A percentile compares a stretch with the other conserved stretches of the same genome.
Evolutionary conservation across 2,329 filamentous ascomycete species (phyloP).

Genomic region (Chaetomiaceae sp.): DNA sequence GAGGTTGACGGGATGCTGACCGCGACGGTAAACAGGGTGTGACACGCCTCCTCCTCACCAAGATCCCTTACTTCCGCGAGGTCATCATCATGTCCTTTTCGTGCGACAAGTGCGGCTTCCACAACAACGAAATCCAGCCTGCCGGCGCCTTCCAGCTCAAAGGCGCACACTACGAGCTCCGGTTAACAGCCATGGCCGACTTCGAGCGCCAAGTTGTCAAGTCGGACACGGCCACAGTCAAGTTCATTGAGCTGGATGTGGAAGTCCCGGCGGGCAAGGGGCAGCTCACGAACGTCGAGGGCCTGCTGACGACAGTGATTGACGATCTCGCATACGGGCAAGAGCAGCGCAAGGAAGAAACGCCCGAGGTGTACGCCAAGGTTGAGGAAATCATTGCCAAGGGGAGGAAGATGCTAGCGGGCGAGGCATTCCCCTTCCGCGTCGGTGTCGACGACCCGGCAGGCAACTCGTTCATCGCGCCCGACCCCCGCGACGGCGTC

Average conservation of each 20-base stretch:
- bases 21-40: slow-evolving; percentile 53
- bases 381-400: slow-evolving; percentile 69
- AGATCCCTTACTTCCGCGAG: slow-evolving; percentile 95
- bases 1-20: slow-evolving; percentile 13
- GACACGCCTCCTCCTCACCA: slow-evolving; percentile 81
- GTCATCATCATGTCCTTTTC: slow-evolving; percentile 95
- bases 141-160: slow-evolving; percentile 88
- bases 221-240: slow-evolving; percentile 78
- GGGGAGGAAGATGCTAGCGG: slow-evolving; percentile 69
- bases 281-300: slow-evolving; percentile 90
- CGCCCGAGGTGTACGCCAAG: slow-evolving; percentile 72
- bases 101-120: slow-evolving; percentile 82
- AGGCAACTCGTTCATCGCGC: slow-evolving; percentile 95
- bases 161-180: slow-evolving; percentile 77
- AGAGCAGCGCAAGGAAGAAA: slow-evolving; percentile 68
- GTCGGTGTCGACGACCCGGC: slow-evolving; percentile 83
- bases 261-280: slow-evolving; percentile 89
- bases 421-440: slow-evolving; percentile 78
- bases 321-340: slow-evolving; percentile 79
- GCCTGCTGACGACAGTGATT: slow-evolving; percentile 70
- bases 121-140: slow-evolving; percentile 90
- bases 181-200: slow-evolving; percentile 65
- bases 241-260: slow-evolving; percentile 84
- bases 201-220: slow-evolving; percentile 86
- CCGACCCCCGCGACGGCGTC: slow-evolving; percentile 69